Evolutionary conservation across 2,329 filamentous ascomycete genomes (phyloP).

Genomic region (Pseudocercospora vitis): DNA sequence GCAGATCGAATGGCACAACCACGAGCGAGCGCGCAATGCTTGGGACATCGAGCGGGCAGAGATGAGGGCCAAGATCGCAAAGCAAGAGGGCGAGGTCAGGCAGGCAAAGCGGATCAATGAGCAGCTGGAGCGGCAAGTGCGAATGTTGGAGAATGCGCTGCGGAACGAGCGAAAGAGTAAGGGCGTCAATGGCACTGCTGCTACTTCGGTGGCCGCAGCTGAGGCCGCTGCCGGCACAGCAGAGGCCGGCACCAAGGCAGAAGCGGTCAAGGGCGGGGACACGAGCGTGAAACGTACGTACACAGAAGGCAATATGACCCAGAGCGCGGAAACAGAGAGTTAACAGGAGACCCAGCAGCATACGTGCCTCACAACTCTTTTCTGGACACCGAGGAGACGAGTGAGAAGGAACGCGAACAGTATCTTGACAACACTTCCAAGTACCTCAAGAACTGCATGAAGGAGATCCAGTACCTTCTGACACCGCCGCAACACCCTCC

Average conservation of each 20-base stretch:
- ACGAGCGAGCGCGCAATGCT: constrained; percentile 94
- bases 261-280: constrained; percentile 23
- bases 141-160: constrained; percentile 83
- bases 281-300: constrained; percentile 29
- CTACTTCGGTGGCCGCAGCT: no score
- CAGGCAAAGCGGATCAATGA: constrained; percentile 86
- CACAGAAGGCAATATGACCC: not conserved
- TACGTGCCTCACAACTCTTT: constrained; percentile 52
- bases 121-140: constrained; percentile 84
- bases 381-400: constrained; percentile 50
- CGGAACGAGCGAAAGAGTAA: constrained; percentile 74
- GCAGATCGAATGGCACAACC: constrained; percentile 97
- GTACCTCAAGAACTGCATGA: constrained; percentile 65
- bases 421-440: constrained; percentile 63
- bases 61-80: constrained; percentile 96
- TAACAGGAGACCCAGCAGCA: constrained; percentile 39
- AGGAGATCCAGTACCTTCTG: constrained; percentile 68
- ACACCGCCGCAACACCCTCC: constrained; percentile 63
- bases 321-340: constrained; percentile 17
- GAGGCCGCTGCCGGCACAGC: constrained; percentile 22
- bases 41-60: constrained; percentile 99
- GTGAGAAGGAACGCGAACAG: constrained; percentile 57
- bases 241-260: constrained; percentile 30
- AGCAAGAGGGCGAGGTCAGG: constrained; percentile 83
- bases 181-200: constrained; percentile 28